A percentile compares a stretch with the other conserved stretches of the same genome.
Conservation (phyloP, 2,329 filamentous ascomycete genomes). For the Teratosphaeria zuluensis region DNA sequence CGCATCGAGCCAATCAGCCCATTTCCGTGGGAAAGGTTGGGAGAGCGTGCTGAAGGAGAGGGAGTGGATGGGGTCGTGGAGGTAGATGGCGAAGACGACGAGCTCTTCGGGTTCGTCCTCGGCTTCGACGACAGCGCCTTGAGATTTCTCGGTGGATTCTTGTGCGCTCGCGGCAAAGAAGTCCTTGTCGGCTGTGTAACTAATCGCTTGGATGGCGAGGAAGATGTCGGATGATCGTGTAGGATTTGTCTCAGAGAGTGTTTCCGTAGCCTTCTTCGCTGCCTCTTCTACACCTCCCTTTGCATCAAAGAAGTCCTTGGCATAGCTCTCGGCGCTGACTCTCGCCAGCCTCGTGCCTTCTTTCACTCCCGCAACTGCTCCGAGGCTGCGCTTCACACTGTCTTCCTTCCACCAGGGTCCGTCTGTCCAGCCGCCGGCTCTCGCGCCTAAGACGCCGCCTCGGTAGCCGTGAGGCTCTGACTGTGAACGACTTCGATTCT, state of each 20-base stretch:
- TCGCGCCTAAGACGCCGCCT: slow-evolving; percentile 31
- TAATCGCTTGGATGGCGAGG: slow-evolving; percentile 83
- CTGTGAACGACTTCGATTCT: slow-evolving; percentile 55
- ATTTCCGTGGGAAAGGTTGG: slow-evolving; percentile 72
- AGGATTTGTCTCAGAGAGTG: slow-evolving; percentile 74
- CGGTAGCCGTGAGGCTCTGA: slow-evolving; percentile 48
- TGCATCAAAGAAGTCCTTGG: slow-evolving; percentile 70
- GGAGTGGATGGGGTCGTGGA: slow-evolving; percentile 81
- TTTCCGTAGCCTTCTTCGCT: slow-evolving; percentile 67
- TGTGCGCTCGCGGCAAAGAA: slow-evolving; percentile 53
- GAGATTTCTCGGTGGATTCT: slow-evolving; percentile 4
- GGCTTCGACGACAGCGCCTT: slow-evolving; percentile 33
- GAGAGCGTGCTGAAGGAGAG: slow-evolving; percentile 78
- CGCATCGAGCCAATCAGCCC: slow-evolving; percentile 87
- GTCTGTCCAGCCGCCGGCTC: slow-evolving; percentile 67
- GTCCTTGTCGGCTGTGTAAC: slow-evolving; percentile 51
- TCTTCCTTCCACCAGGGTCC: slow-evolving; percentile 88
- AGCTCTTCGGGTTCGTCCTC: slow-evolving; percentile 47
- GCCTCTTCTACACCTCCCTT: slow-evolving; percentile 73
- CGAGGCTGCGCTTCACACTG: slow-evolving; percentile 58
- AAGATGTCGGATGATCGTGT: slow-evolving; percentile 92
- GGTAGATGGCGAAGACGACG: slow-evolving; percentile 66
- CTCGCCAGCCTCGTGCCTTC: slow-evolving; percentile 88
- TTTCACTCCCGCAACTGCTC: slow-evolving; percentile 65
- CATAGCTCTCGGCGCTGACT: slow-evolving; percentile 80